These are phyloP conservation scores for Nicotiana benthamiana DNA, from an alignment of 257 asterid species.

Conservation along the genomic window DNA sequence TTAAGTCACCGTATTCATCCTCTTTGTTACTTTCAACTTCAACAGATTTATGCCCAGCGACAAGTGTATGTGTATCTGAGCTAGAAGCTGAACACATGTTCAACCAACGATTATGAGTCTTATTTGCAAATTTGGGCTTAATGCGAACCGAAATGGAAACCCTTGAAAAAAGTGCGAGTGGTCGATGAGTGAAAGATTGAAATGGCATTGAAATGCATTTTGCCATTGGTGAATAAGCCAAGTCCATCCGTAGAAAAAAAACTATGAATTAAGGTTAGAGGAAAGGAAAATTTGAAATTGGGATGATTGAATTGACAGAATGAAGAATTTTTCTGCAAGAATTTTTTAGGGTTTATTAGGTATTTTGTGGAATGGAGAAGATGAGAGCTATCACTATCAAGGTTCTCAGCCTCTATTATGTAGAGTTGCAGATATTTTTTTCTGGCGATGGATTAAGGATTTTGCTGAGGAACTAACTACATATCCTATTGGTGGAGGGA, in stretches of 20 bases:
- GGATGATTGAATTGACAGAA: not conserved
- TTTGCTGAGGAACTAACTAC: not conserved
- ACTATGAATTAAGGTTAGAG: not conserved
- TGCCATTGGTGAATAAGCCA: slow-evolving; percentile 29
- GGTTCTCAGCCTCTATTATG: not conserved
- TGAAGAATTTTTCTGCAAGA: not conserved
- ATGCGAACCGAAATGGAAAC: slow-evolving; percentile 20
- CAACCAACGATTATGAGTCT: slow-evolving; percentile 18
- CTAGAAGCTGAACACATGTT: slow-evolving; percentile 43
- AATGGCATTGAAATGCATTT: slow-evolving; percentile 51
- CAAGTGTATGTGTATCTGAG: slow-evolving; percentile 58
- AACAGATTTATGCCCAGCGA: slow-evolving; percentile 33
- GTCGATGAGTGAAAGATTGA: slow-evolving; percentile 29
- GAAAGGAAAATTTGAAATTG: not conserved
- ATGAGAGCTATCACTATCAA: not conserved
- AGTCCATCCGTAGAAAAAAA: slow-evolving; percentile 36
- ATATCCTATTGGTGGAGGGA: slow-evolving; percentile 4
- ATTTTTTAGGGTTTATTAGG: not conserved
- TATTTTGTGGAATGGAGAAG: not conserved
- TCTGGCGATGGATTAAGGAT: not conserved
- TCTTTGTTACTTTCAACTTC: slow-evolving; percentile 33
- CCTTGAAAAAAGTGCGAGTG: slow-evolving; percentile 30
- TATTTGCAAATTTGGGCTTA: slow-evolving; percentile 13
- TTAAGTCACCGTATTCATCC: slow-evolving; percentile 49
- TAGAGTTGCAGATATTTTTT: not conserved